These are phyloP conservation scores for Geotrichum candidum DNA, from an alignment of 1,139 yeast species.

Conservation along the genomic window DNA sequence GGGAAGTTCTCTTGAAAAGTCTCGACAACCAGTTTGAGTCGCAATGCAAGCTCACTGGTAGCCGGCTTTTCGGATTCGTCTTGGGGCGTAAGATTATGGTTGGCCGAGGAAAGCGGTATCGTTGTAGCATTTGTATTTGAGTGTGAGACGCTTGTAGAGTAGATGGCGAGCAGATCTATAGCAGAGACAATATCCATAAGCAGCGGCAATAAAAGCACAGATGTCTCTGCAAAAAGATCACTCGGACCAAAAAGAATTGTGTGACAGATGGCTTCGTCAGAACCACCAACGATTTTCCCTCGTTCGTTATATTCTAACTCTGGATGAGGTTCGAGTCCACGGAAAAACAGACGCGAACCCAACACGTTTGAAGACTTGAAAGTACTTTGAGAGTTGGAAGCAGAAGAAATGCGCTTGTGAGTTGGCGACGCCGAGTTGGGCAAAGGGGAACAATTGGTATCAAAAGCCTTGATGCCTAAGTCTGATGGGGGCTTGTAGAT, in stretches of 20 bases:
- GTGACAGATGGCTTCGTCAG: constrained; percentile 70
- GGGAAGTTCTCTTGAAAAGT: constrained; percentile 44
- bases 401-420: neutral
- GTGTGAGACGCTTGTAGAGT: constrained; percentile 29
- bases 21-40: constrained; percentile 38
- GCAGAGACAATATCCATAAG: constrained; percentile 54
- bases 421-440: neutral
- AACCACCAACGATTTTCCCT: constrained; percentile 44
- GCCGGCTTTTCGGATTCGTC: neutral
- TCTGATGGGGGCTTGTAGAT: constrained; percentile 33
- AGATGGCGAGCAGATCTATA: constrained; percentile 45
- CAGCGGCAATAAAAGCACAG: constrained; percentile 58
- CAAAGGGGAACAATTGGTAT: constrained; percentile 15
- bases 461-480: constrained; percentile 27
- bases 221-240: constrained; percentile 39
- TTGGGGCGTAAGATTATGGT: constrained; percentile 3
- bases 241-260: constrained; percentile 52
- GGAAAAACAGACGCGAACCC: constrained; percentile 8
- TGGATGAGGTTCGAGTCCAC: constrained; percentile 54
- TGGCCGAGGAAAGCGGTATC: constrained; percentile 1
- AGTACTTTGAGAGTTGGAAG: neutral
- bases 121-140: neutral
- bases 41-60: constrained; percentile 15
- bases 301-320: constrained; percentile 45
- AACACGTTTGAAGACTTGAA: neutral